These are phyloP conservation scores for Ophiostoma sp. DNA, from an alignment of 2,329 filamentous ascomycete species.

Conservation along the genomic window DNA sequence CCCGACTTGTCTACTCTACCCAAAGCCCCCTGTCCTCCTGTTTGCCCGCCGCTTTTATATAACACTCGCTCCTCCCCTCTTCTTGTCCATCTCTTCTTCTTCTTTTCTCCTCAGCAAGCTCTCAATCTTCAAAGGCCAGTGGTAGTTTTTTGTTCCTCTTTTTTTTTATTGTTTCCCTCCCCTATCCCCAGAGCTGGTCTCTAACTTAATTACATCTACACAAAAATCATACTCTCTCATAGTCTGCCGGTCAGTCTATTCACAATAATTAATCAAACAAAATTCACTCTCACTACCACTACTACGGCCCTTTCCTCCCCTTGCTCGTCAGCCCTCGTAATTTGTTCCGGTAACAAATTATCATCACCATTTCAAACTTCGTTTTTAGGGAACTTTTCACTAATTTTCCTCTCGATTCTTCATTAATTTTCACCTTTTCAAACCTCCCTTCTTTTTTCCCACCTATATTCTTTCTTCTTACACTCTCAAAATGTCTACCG, in stretches of 20 bases:
- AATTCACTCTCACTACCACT: conserved; percentile 26
- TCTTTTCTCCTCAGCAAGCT: conserved; percentile 57
- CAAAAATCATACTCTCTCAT: conserved; percentile 17
- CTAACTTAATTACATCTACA: conserved; percentile 24
- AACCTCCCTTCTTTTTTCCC: conserved; percentile 32
- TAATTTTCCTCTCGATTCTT: background rate
- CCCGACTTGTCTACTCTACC: background rate
- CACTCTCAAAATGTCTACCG: conserved; percentile 66
- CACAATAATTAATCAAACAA: conserved; percentile 21
- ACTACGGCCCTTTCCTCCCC: conserved; percentile 25
- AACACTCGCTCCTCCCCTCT: conserved; percentile 35
- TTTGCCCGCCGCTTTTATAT: conserved; percentile 38
- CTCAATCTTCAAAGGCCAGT: conserved; percentile 49
- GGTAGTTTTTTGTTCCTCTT: conserved; percentile 47
- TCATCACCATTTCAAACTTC: background rate
- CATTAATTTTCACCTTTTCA: conserved; percentile 19
- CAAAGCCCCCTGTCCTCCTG: too few species aligned
- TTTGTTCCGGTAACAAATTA: conserved; percentile 7
- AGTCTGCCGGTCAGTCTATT: conserved; percentile 26
- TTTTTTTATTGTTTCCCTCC: conserved; percentile 39
- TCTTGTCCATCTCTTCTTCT: conserved; percentile 32
- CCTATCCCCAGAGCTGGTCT: conserved; percentile 35
- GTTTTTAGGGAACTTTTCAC: conserved; percentile 5
- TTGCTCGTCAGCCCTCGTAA: conserved; percentile 23
- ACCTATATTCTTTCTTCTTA: conserved; percentile 33